Evolutionary conservation across 179 eudicot genomes (phyloP).

Genomic region (Spinacia oleracea): DNA sequence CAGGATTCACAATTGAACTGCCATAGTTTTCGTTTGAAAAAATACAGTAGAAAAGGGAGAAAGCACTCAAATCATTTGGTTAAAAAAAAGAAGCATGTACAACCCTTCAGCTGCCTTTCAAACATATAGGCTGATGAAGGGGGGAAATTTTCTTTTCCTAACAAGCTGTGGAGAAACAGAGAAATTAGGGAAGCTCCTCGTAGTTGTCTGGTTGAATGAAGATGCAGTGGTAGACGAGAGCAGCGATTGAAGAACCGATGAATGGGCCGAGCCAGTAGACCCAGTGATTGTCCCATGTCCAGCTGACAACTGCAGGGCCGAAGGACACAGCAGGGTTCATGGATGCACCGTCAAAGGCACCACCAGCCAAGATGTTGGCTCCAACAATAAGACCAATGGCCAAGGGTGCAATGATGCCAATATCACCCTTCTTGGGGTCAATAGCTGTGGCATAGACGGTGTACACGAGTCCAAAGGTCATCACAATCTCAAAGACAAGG

Average conservation of each 20-base stretch:
- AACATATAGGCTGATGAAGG: constrained; percentile 18
- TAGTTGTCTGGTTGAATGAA: constrained; percentile 47
- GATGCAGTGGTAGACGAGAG: constrained; percentile 47
- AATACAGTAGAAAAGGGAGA: neutral
- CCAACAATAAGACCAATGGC: constrained; percentile 66
- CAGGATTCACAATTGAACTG: constrained; percentile 38
- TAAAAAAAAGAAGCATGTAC: constrained; percentile 17
- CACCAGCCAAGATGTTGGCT: constrained; percentile 66
- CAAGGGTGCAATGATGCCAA: constrained; percentile 63
- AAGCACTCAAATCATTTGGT: constrained; percentile 21
- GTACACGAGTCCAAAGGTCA: constrained; percentile 71
- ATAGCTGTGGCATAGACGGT: constrained; percentile 64
- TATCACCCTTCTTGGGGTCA: constrained; percentile 65
- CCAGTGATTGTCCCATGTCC: constrained; percentile 69
- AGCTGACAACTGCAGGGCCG: constrained; percentile 68
- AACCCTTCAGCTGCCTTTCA: constrained; percentile 20
- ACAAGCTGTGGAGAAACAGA: constrained; percentile 19
- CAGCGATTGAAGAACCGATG: constrained; percentile 51
- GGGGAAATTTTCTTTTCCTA: constrained; percentile 1
- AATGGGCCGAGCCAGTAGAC: constrained; percentile 69
- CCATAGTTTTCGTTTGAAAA: constrained; percentile 9
- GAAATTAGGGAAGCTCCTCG: constrained; percentile 43
- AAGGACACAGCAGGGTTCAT: constrained; percentile 77
- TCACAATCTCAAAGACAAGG: constrained; percentile 58
- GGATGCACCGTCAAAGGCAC: constrained; percentile 71